Conservation (phyloP, 192 early-diverging fungal genomes). For the Haplosporangium gracile region DNA sequence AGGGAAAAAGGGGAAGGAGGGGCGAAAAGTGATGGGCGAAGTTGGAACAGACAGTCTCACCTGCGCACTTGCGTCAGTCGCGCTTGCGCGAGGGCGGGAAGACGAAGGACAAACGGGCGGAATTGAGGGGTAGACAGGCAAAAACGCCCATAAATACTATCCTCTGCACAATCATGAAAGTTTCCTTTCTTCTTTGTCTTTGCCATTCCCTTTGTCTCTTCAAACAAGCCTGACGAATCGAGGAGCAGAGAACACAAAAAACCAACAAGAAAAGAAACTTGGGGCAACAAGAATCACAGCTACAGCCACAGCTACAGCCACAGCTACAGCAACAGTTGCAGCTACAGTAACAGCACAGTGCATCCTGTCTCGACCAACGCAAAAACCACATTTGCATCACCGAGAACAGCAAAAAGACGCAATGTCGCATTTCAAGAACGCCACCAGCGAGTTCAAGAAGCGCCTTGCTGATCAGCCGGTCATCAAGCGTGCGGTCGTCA, state of each 20-base stretch:
- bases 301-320: too few species aligned
- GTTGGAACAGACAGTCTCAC: not conserved
- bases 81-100: too few species aligned
- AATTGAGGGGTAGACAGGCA: not conserved
- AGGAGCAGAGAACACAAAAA: too few species aligned
- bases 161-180: too few species aligned
- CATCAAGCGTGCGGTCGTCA: slow-evolving; percentile 49
- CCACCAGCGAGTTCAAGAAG: slow-evolving; percentile 60
- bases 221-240: too few species aligned
- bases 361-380: not conserved
- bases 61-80: not conserved
- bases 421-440: slow-evolving; percentile 45
- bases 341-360: not conserved
- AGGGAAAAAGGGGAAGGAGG: not conserved
- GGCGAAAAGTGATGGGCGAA: not conserved
- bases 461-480: slow-evolving; percentile 64
- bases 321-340: not conserved
- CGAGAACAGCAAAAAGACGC: not conserved
- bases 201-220: too few species aligned
- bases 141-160: too few species aligned
- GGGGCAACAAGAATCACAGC: not conserved
- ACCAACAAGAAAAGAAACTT: too few species aligned
- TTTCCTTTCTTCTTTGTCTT: too few species aligned
- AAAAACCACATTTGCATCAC: not conserved
- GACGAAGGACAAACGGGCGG: not conserved